phyloP scores from a whole-genome alignment of 1,284 basidiomycete genomes.

The Anthracocystis walkeri region DNA sequence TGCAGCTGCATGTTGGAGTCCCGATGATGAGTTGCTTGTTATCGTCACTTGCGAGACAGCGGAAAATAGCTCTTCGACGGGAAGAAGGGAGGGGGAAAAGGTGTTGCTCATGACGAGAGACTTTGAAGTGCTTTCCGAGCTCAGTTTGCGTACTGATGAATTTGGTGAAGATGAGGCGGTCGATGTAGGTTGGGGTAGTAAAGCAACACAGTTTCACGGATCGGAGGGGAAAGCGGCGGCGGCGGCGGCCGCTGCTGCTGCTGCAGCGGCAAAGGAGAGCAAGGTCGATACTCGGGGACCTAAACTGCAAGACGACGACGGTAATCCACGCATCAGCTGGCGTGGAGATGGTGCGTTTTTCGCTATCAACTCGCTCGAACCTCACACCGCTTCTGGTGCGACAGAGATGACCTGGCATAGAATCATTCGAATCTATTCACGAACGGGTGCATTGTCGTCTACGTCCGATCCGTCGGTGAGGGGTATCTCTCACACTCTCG shows the following conservation, averaged over 20 bases:
- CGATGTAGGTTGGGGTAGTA: conserved; percentile 97
- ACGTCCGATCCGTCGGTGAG: conserved; percentile 82
- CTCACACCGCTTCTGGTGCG: conserved; percentile 14
- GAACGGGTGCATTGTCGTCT: conserved; percentile 81
- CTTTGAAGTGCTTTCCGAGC: conserved; percentile 88
- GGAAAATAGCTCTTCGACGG: conserved; percentile 21
- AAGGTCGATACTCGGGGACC: conserved; percentile 59
- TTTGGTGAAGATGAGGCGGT: conserved; percentile 93
- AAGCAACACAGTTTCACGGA: conserved; percentile 97
- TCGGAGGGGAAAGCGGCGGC: conserved; percentile 91
- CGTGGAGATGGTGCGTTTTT: conserved; percentile 92
- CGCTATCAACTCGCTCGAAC: conserved; percentile 80
- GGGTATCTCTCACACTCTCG: conserved; percentile 83
- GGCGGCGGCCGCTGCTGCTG: conserved; percentile 72
- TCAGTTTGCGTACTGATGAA: conserved; percentile 78
- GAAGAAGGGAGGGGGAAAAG: conserved; percentile 72
- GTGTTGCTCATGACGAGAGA: conserved; percentile 88
- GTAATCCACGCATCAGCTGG: conserved; percentile 84
- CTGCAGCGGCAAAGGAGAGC: conserved; percentile 67
- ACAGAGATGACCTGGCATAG: conserved; percentile 74
- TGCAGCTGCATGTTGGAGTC: conserved; percentile 85
- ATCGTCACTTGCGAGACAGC: conserved; percentile 71
- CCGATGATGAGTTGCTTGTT: conserved; percentile 86
- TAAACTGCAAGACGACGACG: conserved; percentile 77
- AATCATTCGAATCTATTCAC: conserved; percentile 75